Evolutionary conservation across 139 green algal genomes (phyloP), one percentile per base, ranked within the genome.

Genomic region (Auxenochlorella pyrenoidosa): DNA sequence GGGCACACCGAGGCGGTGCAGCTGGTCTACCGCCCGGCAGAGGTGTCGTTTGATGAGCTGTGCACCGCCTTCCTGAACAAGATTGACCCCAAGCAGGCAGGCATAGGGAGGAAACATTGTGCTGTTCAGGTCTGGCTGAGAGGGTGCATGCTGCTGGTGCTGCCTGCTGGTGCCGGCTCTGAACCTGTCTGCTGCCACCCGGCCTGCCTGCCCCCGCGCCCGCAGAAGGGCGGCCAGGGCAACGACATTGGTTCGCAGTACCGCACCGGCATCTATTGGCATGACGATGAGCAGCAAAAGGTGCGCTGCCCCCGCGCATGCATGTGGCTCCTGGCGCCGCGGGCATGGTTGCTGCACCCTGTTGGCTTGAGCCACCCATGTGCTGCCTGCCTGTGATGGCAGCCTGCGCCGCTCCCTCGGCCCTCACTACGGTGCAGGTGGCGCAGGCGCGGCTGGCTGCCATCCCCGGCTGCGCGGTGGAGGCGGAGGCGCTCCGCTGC

Each of bases 401-500:
- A 54, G 47, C 47, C 47, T 54, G 8, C 10, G 47, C 47, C 47
- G 8, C 47, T 10, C 47, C 47, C 47, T 10, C 47, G 8, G 8
- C 47, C 2, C 15, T 63, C 54, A 63, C 18, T 5, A n/a, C 32
- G 72, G n/a, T 85, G 59, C 59, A 85, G 79, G 80, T 76, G 15
- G 80, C 63, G 12, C 83, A 87, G 38, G 59, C 58, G 47, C 88
- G 89, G 0, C 86, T 94, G 71, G 90, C 87, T 26, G 82, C 91
- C 30, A 94, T 96, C 66, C 89, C 94, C 22, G 93, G 95, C 81
- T 95, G 94, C 80, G 91, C 93, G 30, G 93, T 93, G 28, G 93
- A 95, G 86, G 90, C 91, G 59, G 92, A 95, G 70, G 51, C 83
- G 10, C 34, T 87, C 70, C 47, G 36, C 22, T 21, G 21, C 47